Evolutionary conservation across 305 asterid genomes (phyloP).

Genomic region (Fraxinus velutina): DNA sequence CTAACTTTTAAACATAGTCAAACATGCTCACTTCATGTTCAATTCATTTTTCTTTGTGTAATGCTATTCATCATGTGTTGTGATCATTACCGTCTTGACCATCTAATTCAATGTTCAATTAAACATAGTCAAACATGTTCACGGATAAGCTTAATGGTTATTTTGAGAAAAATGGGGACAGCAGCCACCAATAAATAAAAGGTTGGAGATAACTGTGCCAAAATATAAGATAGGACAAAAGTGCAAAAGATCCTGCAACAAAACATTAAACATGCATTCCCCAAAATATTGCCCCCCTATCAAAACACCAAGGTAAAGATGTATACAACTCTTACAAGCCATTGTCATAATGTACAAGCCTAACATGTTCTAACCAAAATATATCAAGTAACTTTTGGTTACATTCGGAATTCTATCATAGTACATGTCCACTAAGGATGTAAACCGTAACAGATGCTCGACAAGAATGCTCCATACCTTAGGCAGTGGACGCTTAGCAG

Average conservation of each 20-base stretch:
- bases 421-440: slow-evolving; percentile 20
- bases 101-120: not conserved
- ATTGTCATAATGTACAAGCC: not conserved
- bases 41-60: not conserved
- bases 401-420: not conserved
- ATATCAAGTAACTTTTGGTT: not conserved
- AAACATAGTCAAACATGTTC: not conserved
- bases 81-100: not conserved
- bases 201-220: not conserved
- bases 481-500: slow-evolving; percentile 53
- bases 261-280: not conserved
- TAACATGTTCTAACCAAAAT: not conserved
- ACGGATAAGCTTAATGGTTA: not conserved
- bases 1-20: not conserved
- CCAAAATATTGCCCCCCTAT: not conserved
- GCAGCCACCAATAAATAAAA: not conserved
- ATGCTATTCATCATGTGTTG: not conserved
- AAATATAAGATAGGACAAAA: not conserved
- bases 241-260: not conserved
- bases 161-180: not conserved
- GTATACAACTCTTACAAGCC: not conserved
- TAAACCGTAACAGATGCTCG: slow-evolving; percentile 46
- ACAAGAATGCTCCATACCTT: slow-evolving; percentile 50
- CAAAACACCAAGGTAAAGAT: not conserved
- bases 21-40: not conserved